Base-by-base conservation (phyloP, 2,329 filamentous ascomycete genomes). In the Gliomastix tumulicola region DNA sequence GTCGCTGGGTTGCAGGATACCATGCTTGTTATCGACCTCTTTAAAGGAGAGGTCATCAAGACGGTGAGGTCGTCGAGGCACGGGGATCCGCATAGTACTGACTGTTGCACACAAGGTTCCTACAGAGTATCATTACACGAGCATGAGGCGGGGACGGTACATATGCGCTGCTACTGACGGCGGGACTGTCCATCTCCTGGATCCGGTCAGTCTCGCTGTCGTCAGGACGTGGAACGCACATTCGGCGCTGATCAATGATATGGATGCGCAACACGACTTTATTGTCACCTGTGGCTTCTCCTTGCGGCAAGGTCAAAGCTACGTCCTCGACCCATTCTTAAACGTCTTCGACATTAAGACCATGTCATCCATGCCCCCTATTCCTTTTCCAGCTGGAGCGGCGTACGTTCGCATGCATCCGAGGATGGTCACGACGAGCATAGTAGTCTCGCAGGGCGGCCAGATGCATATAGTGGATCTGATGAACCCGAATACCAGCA, bases 341-440 rank as follows among this genome's bases (percentile, higher is more conserved):
- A 94, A 96, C 49, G 88, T 97, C 22, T 97, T 94, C 53, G 90
- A 97, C 53, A 71, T 98, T 32, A 95, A 95, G 62, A 92, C 88
- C 32, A 76, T 96, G 65, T 76, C 79, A 15, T 88, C 88, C 17
- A 77, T 96, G 54, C 84, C 88, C 5, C 92, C 92, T 0, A 90
- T 98, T 30, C 87, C 92, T 1, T 98, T 84, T 47, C 90, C 92
- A 39, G 84, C 88, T 3, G 88, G 92, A 9, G 92, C 90, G 25
- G 90, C 92, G 23, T 94, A 88, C 64, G 89, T 96, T 30, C 82
- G 92, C 40, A 92, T 98, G 84, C 92, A 98, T 57, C 92, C 94
- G 2, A 83, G 88, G 49, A 85, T 98, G 76, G 83, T 88, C 16
- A 96, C 92, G 1, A 97, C 94, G 0, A 90, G 87, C 50, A 89